Base-by-base conservation (phyloP, 2,329 filamentous ascomycete species). In the Fusarium ambrosium region DNA sequence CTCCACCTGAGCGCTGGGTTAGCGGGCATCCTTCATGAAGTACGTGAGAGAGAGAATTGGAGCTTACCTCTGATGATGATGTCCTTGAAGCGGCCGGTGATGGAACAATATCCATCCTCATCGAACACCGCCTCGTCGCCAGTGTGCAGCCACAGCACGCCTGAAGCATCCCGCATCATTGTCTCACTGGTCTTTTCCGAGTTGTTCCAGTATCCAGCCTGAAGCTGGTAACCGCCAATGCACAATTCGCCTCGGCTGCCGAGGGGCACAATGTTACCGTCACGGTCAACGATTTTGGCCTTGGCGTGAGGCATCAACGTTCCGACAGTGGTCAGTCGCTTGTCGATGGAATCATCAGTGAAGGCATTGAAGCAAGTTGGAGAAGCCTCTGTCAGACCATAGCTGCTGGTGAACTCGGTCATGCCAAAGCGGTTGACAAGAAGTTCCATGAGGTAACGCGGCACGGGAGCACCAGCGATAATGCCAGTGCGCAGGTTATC, bases 321-420 rank as follows among this genome's bases (percentile, higher is more conserved):
- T 4, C 94, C 94, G 0, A 95, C 94, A 0, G 93, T 95, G 2
- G 89, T 90, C 29, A 95, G 85, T 41, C 93, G 88, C 43, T 86
- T 87, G 72, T 91, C 86, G 60, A 95, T 89, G 1, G 90, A 88
- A 81, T 95, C 94, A 68, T 92, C 90, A 0, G 92, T 93, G 78
- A 93, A 92, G 13, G 94, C 92, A 77, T 95, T 95, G 86, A 95
- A 95, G 82, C 93, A 94, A 0, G 93, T 95, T 0, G 94, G 94
- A 3, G 90, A 93, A 1, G 94, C 92, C 84, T 96, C 94, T 0
- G 94, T 96, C 53, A 96, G 86, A 2, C 93, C 89, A 73, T 93
- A 93, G 79, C 90, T 92, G 74, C 89, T 92, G 1, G 91, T 90
- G 78, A 94, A 94, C 80, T 94, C 91, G 10, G 87, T 89, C 91